phyloP scores from a whole-genome alignment of 2,329 filamentous ascomycete species.

The Venturia nashicola region DNA sequence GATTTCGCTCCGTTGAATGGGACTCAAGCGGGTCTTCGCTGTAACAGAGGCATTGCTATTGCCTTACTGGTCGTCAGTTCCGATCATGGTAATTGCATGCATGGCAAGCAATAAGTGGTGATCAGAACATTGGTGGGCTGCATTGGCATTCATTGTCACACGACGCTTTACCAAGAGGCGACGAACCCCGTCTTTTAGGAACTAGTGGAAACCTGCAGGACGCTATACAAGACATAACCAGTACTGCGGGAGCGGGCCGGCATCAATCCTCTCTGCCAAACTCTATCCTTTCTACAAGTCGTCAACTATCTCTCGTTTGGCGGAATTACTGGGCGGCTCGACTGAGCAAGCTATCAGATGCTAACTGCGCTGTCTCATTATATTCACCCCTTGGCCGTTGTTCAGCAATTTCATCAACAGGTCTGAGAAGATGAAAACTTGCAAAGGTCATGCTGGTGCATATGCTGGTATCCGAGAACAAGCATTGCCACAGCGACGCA shows the following conservation, averaged over 20 bases:
- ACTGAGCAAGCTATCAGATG: not conserved
- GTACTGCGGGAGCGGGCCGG: constrained; percentile 7
- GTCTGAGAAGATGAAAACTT: not conserved
- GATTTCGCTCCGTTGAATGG: not conserved
- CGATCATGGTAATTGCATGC: not conserved
- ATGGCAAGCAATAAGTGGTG: not conserved
- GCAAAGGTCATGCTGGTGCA: not conserved
- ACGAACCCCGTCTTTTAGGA: not conserved
- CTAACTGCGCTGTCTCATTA: not conserved
- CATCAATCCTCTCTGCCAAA: not conserved
- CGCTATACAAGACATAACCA: constrained; percentile 6
- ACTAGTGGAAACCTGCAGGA: not conserved
- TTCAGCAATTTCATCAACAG: not conserved
- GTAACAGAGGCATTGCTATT: not conserved
- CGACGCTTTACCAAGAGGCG: not conserved
- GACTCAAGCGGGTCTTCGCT: not conserved
- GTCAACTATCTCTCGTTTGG: not conserved
- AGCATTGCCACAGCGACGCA: constrained; percentile 1
- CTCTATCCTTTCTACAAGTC: not conserved
- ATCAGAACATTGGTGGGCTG: not conserved
- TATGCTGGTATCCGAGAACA: not conserved
- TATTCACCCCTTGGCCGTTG: not conserved
- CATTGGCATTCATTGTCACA: not conserved
- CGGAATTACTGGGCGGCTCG: not conserved
- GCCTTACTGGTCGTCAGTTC: not conserved